Percentiles rank a stretch among this genome's conserved stretches.
These are phyloP conservation scores for Isabelozyma heimii DNA, from an alignment of 805 yeast species.

Conservation along the genomic window DNA sequence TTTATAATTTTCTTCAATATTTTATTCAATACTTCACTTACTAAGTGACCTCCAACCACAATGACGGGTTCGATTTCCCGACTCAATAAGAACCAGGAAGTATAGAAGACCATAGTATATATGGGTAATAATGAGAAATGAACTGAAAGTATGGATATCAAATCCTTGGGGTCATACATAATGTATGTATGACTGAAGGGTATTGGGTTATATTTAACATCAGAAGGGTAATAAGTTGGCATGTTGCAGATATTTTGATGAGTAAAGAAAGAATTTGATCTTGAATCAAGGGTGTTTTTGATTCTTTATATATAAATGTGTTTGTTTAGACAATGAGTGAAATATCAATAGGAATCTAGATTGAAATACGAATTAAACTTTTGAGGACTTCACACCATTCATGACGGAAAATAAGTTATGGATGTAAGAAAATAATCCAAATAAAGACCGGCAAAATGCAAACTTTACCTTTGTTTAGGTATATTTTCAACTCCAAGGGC, in stretches of 20 bases:
- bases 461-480: too few species aligned
- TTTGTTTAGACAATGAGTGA: neutral
- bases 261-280: neutral
- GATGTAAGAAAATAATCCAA: neutral
- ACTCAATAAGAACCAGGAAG: conserved; percentile 78
- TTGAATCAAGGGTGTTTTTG: neutral
- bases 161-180: conserved; percentile 67
- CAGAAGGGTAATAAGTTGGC: conserved; percentile 13
- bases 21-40: conserved; percentile 71
- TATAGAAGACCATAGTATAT: conserved; percentile 69
- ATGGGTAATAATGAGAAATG: conserved; percentile 80
- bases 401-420: too few species aligned
- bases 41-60: conserved; percentile 81
- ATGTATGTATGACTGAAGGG: conserved; percentile 89
- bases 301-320: neutral
- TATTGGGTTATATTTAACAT: conserved; percentile 24
- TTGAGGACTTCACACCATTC: too few species aligned
- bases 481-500: too few species aligned
- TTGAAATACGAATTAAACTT: too few species aligned
- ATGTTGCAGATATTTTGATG: conserved; percentile 3
- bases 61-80: conserved; percentile 85
- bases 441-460: neutral
- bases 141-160: conserved; percentile 59
- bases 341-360: neutral
- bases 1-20: conserved; percentile 59